Base-by-base conservation (phyloP, 768 basidiomycete species). In the Suillus plorans region DNA sequence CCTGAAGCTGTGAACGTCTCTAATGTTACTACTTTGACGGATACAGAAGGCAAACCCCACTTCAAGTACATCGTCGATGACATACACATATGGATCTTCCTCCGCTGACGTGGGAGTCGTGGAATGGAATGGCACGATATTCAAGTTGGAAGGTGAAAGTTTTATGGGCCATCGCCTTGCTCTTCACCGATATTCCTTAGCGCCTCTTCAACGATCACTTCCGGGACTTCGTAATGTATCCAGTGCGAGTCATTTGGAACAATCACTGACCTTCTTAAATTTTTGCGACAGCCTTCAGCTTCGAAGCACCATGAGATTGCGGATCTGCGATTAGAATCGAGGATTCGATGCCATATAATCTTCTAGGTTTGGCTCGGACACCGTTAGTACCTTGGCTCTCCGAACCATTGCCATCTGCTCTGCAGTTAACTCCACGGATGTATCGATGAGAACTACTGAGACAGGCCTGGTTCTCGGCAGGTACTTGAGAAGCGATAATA, bases 401-500 rank as follows among this genome's bases (percentile, higher is more conserved):
- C 61, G 65, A 53, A 22, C 18, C 25, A 25, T 25, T 37, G 36
- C 57, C 6, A 62, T 42, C 57, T 62, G 45, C 14, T 60, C 57
- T 20, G 52, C 53, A 3, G 44, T 59, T 25, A 61, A 14, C 25
- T 67, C 59, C 18, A 68, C 42, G 8, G 66, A 47, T 22, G 68
- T 61, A 25, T 75, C 74, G 14, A 65, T 7, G 22, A 73, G 57
- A 36, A 75, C 34, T 41, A 73, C 69, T 0, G 47, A 58, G 25
- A 67, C 59, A 0, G 63, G 39, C 8, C 36, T 64, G 0, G 67
- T 50, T 10, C 55, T 57, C 2, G 68, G 59, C 44, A 75, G 59
- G 6, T 70, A n/a, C 22, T 63, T 63, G 0, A 76, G 39, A 8
- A 75, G 63, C 7, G 64, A 41, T 12, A 62, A 6, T 28, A 60